Evolutionary conservation across 495 filamentous ascomycete species (phyloP).

Genomic region (Podospora tetraspora): DNA sequence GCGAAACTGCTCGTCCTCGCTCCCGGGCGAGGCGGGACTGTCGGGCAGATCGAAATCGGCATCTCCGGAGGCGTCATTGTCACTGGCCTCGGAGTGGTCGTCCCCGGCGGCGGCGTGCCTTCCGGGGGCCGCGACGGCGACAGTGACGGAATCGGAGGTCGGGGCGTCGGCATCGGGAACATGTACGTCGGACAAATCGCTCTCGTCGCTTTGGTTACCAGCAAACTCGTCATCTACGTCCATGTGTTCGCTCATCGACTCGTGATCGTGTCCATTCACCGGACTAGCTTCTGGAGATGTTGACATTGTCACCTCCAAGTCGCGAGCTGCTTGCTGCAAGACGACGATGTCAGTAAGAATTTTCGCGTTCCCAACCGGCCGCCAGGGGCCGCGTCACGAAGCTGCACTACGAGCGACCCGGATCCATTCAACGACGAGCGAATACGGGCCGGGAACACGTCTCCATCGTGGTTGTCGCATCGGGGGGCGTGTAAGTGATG

Average conservation of each 20-base stretch:
- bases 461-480: slow-evolving; percentile 44
- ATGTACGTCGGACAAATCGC: slow-evolving; percentile 45
- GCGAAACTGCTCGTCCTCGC: slow-evolving; percentile 44
- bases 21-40: slow-evolving; percentile 49
- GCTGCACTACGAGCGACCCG: slow-evolving; percentile 36
- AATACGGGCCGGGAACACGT: slow-evolving; percentile 14
- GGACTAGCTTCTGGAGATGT: slow-evolving; percentile 44
- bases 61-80: slow-evolving; percentile 71
- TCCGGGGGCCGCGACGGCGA: slow-evolving; percentile 59
- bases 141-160: slow-evolving; percentile 47
- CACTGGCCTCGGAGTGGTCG: slow-evolving; percentile 44
- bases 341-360: slow-evolving; percentile 42
- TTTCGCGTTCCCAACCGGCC: slow-evolving; percentile 16
- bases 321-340: slow-evolving; percentile 41
- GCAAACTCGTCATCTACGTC: slow-evolving; percentile 23
- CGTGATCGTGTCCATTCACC: slow-evolving; percentile 38
- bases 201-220: slow-evolving; percentile 35
- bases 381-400: slow-evolving; percentile 22
- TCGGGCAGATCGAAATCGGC: slow-evolving; percentile 71
- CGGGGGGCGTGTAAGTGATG: slow-evolving; percentile 38
- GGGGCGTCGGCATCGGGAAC: slow-evolving; percentile 25
- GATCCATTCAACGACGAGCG: slow-evolving; percentile 24
- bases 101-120: slow-evolving; percentile 49
- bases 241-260: slow-evolving; percentile 25
- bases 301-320: slow-evolving; percentile 42